These are phyloP conservation scores for Ophidiomyces ophidiicola DNA, from an alignment of 2,329 filamentous ascomycete genomes.

Conservation along the genomic window DNA sequence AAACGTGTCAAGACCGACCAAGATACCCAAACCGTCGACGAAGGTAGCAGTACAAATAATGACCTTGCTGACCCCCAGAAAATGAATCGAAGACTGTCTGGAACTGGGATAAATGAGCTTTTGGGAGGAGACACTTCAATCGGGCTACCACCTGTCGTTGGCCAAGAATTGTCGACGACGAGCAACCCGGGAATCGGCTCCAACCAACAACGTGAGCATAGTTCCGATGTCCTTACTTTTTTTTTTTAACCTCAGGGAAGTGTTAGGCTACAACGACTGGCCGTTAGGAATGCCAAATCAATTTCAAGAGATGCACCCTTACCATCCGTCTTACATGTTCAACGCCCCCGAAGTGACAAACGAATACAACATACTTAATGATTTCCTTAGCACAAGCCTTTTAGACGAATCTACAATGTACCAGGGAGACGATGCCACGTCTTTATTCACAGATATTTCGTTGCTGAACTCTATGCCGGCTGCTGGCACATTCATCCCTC, in stretches of 20 bases:
- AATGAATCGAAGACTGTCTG: conserved; percentile 44
- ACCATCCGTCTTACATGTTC: conserved; percentile 92
- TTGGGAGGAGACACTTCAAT: conserved; percentile 32
- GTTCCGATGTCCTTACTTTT: conserved; percentile 9
- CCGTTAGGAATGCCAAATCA: conserved; percentile 59
- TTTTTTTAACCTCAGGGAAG: conserved; percentile 34
- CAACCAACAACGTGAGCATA: conserved; percentile 59
- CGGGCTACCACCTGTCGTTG: conserved; percentile 52
- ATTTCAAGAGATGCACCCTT: conserved; percentile 87
- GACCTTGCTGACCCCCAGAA: conserved; percentile 35
- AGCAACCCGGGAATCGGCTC: conserved; percentile 52
- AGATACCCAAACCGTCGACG: conserved; percentile 47
- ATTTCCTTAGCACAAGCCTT: conserved; percentile 85
- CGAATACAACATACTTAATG: conserved; percentile 92
- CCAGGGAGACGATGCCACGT: conserved; percentile 52
- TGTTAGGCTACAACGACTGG: conserved; percentile 75
- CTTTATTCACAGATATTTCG: conserved; percentile 49
- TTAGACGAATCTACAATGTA: conserved; percentile 69
- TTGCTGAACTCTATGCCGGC: conserved; percentile 30
- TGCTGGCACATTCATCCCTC: conserved; percentile 23
- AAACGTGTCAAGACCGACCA: conserved; percentile 65
- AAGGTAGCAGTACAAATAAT: conserved; percentile 39
- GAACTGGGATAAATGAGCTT: conserved; percentile 42
- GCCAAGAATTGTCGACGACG: conserved; percentile 53
- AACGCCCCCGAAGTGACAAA: conserved; percentile 85